These are phyloP conservation scores for Volvox carteri DNA, from an alignment of 163 green algal genomes.

Conservation along the genomic window DNA sequence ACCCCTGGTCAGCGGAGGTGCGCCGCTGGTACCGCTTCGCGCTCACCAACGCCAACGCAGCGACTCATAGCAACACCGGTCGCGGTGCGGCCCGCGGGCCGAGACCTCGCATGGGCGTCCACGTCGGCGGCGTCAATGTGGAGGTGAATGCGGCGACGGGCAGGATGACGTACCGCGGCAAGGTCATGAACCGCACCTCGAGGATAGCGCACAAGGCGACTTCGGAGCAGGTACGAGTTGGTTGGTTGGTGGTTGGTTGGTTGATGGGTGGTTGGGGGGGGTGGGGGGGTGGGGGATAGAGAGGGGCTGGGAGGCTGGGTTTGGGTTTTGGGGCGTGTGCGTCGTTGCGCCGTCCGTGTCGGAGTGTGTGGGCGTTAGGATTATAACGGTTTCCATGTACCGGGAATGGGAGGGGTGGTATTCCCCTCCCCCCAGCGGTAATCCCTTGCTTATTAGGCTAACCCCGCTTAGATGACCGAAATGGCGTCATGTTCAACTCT, in stretches of 20 bases:
- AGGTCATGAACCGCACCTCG: conserved; percentile 58
- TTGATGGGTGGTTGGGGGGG: too few species aligned
- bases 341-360: neutral
- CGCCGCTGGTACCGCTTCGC: conserved; percentile 54
- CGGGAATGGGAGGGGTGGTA: too few species aligned
- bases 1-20: conserved; percentile 41
- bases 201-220: conserved; percentile 53
- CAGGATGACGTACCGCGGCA: conserved; percentile 56
- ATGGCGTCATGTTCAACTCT: too few species aligned
- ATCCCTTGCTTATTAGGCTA: too few species aligned
- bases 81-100: conserved; percentile 18
- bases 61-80: neutral
- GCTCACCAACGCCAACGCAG: conserved; percentile 1
- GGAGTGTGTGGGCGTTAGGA: neutral
- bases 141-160: conserved; percentile 47
- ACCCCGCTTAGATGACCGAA: too few species aligned
- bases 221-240: conserved; percentile 60
- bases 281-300: neutral
- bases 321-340: too few species aligned
- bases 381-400: too few species aligned
- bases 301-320: neutral
- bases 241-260: too few species aligned
- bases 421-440: too few species aligned
- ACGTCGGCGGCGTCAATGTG: conserved; percentile 49
- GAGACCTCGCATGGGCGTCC: conserved; percentile 37